These are phyloP conservation scores for Grigorovia jiainica DNA, from an alignment of 805 yeast species.

Conservation along the genomic window DNA sequence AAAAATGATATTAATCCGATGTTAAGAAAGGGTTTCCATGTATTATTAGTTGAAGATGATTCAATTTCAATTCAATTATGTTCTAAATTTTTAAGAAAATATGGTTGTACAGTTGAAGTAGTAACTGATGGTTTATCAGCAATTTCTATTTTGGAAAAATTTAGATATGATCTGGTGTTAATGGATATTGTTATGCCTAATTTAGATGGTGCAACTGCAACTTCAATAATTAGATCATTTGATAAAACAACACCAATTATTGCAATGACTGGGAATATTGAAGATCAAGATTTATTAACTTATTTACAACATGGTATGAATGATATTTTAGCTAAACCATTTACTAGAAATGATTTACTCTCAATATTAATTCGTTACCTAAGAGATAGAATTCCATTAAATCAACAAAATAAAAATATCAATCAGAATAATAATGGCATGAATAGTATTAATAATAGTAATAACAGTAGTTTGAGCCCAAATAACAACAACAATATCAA, in stretches of 20 bases:
- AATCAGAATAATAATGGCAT: constrained; percentile 1
- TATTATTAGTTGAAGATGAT: constrained; percentile 71
- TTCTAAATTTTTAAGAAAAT: constrained; percentile 69
- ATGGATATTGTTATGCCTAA: constrained; percentile 91
- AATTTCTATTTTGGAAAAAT: constrained; percentile 61
- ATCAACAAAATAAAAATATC: constrained; percentile 14
- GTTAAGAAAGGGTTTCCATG: constrained; percentile 47
- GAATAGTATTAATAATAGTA: neutral
- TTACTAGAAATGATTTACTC: constrained; percentile 77
- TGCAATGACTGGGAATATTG: constrained; percentile 88
- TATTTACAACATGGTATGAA: constrained; percentile 85
- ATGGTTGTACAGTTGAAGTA: constrained; percentile 87
- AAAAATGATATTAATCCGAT: neutral
- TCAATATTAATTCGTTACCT: constrained; percentile 69
- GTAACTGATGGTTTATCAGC: constrained; percentile 91
- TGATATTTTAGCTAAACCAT: constrained; percentile 89
- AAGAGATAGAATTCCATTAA: constrained; percentile 36
- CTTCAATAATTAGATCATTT: constrained; percentile 77
- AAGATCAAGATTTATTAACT: constrained; percentile 69
- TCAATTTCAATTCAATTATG: constrained; percentile 76
- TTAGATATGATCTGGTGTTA: constrained; percentile 63
- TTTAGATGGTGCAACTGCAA: constrained; percentile 82
- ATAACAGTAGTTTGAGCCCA: neutral
- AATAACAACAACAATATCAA: neutral
- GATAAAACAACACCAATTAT: constrained; percentile 83